Conservation (phyloP, 192 early-diverging fungal species). For the Linnemannia exigua region DNA sequence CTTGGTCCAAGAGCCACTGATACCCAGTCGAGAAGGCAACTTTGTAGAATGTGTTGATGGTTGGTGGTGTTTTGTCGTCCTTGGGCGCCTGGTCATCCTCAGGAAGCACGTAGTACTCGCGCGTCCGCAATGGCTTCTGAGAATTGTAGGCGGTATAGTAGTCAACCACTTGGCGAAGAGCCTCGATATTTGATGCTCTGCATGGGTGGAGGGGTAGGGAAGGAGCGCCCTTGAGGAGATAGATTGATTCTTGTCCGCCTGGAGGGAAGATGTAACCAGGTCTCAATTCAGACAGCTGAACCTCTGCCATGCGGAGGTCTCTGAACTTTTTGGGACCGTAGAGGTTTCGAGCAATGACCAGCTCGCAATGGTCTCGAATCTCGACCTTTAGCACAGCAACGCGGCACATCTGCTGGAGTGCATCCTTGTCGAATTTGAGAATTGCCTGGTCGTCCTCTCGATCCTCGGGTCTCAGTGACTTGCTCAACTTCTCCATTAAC, state of each 20-base stretch:
- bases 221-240: conserved; percentile 50
- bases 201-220: conserved; percentile 48
- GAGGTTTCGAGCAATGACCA: conserved; percentile 51
- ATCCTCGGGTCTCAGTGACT: conserved; percentile 39
- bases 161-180: conserved; percentile 49
- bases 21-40: conserved; percentile 41
- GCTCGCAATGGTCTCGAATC: conserved; percentile 51
- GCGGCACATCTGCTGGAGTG: conserved; percentile 50
- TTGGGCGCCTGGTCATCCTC: conserved; percentile 21
- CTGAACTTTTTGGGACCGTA: conserved; percentile 56
- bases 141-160: conserved; percentile 53
- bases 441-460: conserved; percentile 52
- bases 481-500: conserved; percentile 46
- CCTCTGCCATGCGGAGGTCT: conserved; percentile 47
- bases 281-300: conserved; percentile 45
- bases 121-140: conserved; percentile 36
- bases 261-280: conserved; percentile 48
- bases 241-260: conserved; percentile 53
- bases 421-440: conserved; percentile 52
- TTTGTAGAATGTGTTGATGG: conserved; percentile 26
- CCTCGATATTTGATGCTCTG: conserved; percentile 52
- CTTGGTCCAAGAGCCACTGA: conserved; percentile 52
- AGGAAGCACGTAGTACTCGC: conserved; percentile 42
- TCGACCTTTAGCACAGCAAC: conserved; percentile 43
- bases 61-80: not conserved